Evolutionary conservation across 2,329 filamentous ascomycete genomes (phyloP), one percentile per base, ranked within the genome.

Genomic region (Calonectria pteridis): DNA sequence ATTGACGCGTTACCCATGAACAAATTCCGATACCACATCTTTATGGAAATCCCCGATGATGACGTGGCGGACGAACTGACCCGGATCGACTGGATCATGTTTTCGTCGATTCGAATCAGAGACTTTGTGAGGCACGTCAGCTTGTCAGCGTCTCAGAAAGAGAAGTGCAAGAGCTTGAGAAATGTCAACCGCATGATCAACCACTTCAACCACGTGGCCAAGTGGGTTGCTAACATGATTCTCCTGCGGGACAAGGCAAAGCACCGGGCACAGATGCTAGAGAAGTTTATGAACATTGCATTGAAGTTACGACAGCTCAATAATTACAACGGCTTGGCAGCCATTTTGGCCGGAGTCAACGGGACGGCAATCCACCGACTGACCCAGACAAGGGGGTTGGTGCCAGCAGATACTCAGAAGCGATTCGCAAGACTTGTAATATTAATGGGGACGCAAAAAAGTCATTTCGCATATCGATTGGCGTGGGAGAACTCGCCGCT

Each of bases 71-170:
- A 94, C 73, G 97, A 99, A 84, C 90, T 99, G 80, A 98, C 97
- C 5, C 91, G 96, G 74, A 98, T 99, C 69, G 97, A 99, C 85
- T 98, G 96, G 96, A 93, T 97, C 83, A 97, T 98, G 94, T 98
- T 98, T 84, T 97, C 94, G 67, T 96, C 95, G 1, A 98, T 98
- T 75, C 93, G 95, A 31, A 94, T 98, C 69, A 94, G 97, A 72
- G 97, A 99, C 84, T 92, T 98, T 63, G 94, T 98, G 51, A 94
- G 97, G 6, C 94, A 98, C 82, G 96, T 98, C 76, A 97, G 93
- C 80, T 87, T 98, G 59, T 91, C 93, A 0, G 81, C 89, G 0
- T 89, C 92, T 53, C 90, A 94, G 73, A 94, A 94, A 84, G 93
- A 94, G 80, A 93, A 92, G 79, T 95, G 93, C 83, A 93, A 91